Base-by-base conservation (phyloP, 495 filamentous ascomycete genomes). In the Tricharina praecox region DNA sequence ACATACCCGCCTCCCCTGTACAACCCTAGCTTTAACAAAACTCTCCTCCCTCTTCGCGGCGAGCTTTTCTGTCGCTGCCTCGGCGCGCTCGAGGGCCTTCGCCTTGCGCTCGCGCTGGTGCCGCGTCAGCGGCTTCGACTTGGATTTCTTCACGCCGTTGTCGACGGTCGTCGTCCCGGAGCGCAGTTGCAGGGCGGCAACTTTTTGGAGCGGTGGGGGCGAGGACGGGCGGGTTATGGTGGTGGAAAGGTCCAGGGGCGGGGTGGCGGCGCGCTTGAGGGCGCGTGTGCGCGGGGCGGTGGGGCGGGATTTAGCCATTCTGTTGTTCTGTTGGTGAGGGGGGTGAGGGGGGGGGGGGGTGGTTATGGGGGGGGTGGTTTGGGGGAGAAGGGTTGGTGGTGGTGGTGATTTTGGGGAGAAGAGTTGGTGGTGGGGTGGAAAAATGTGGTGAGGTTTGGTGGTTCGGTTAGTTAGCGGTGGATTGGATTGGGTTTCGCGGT, bases 51-150 rank as follows among this genome's bases (percentile, higher is more conserved):
- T n/a, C 26, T 48, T 48, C 1, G 21, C 11, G 2, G 15, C 32
- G 32, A 48, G 26, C 19, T 48, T 48, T n/a, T 39, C 45, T 19
- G 16, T 38, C 4, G 23, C 45, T 5, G 34, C 45, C 45, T 48
- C 45, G 1, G 33, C 45, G 9, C 35, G 21, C 32, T 48, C 45
- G 32, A 48, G 10, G 10, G 21, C 21, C 19, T 26, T 32, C 34
- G 20, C 45, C 23, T 48, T 48, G 23, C 45, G 32, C 33, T 37
- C 9, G 32, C 39, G 37, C 45, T 48, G 45, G 2, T 20, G 15
- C 5, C 9, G 20, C 10, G 45, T 21, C 4, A 48, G 34, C 30
- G 37, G 45, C 23, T 48, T 48, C 2, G 30, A 1, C 23, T 48
- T 48, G 20, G 37, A 38, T 19, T 48, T 48, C 20, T 25, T 10